Base-by-base conservation (phyloP, 495 filamentous ascomycete genomes). In the Cladorrhinum samala region DNA sequence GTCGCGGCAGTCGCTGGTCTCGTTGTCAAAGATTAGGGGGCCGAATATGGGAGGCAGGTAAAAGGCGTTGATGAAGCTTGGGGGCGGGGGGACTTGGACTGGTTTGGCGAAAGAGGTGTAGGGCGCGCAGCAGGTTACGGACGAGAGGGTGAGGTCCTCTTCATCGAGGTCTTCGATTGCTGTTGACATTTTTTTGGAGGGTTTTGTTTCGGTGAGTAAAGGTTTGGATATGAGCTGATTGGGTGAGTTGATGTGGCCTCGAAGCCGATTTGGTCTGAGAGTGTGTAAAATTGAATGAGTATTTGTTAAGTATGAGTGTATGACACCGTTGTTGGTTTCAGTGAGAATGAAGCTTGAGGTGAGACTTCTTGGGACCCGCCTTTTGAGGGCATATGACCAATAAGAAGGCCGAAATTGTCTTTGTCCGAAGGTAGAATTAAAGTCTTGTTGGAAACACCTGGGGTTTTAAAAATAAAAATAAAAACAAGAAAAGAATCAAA, bases 11-110 rank as follows among this genome's bases (percentile, higher is more conserved):
- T 99, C 94, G 49, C 87, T 91, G 50, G 80, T 79, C 40, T 80
- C 75, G 58, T 99, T 99, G 54, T 92, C 85, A 46, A 99, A 95
- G 37, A 99, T 77, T 14, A 97, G 76, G 0, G 89, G 80, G 5
- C 86, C 88, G 33, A 91, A 66, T 2, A 86, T 67, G 0, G 93
- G 94, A 18, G 80, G 78, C 9, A 83, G 69, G 59, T 81, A 81
- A 65, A 98, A 89, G 21, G 45, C 45, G 27, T 23, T 14, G 45
- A 23, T 2, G 24, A 47, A 16, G 24, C 14, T n/a, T n/a, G 27
- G 21, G 24, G 9, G 45, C 8, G 20, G 16, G 3, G 11, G 5
- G 20, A 6, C 19, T 13, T 16, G n/a, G 41, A 18, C 23, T 3
- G 42, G 19, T 13, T 21, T 8, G 42, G 21, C 23, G 42, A 24